Percentiles rank a stretch among this genome's conserved stretches.
phyloP scores from a whole-genome alignment of 192 early-diverging fungal species.

The Coemansia sp. region DNA sequence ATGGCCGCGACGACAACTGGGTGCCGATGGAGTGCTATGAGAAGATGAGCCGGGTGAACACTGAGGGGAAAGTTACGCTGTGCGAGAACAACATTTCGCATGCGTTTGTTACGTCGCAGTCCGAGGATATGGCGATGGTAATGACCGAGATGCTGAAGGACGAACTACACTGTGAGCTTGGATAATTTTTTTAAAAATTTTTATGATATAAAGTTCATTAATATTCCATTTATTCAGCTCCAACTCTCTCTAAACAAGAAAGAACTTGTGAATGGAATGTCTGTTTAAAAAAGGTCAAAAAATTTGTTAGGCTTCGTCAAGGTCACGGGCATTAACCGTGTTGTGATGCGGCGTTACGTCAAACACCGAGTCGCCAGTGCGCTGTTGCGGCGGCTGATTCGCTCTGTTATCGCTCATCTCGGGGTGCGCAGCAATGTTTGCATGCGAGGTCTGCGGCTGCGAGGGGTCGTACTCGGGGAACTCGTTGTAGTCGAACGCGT shows the following conservation, averaged over 20 bases:
- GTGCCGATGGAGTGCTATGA: constrained; percentile 66
- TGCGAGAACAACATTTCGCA: constrained; percentile 77
- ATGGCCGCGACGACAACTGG: constrained; percentile 75
- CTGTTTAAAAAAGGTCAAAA: too few relatives aligned
- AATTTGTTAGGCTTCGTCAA: constrained; percentile 47
- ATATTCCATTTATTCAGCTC: too few relatives aligned
- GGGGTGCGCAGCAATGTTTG: not conserved
- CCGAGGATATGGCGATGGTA: constrained; percentile 31
- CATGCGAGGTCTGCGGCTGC: not conserved
- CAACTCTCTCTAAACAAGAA: too few relatives aligned
- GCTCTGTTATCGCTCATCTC: not conserved
- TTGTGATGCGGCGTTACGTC: constrained; percentile 34
- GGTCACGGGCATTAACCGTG: constrained; percentile 33
- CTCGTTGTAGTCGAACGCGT: constrained; percentile 45
- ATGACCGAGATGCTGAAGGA: constrained; percentile 28
- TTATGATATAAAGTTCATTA: too few relatives aligned
- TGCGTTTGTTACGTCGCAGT: constrained; percentile 66
- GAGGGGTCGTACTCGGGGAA: constrained; percentile 49
- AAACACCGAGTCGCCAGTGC: constrained; percentile 21
- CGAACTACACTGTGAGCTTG: constrained; percentile 20
- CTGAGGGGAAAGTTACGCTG: constrained; percentile 59
- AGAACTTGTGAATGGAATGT: too few relatives aligned
- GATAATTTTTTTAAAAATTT: not conserved
- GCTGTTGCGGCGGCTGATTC: not conserved
- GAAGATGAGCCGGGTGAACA: constrained; percentile 65